A percentile compares a stretch with the other conserved stretches of the same genome.
Conservation (phyloP, 371 early-diverging fungal species). For the Mucor irregularis region DNA sequence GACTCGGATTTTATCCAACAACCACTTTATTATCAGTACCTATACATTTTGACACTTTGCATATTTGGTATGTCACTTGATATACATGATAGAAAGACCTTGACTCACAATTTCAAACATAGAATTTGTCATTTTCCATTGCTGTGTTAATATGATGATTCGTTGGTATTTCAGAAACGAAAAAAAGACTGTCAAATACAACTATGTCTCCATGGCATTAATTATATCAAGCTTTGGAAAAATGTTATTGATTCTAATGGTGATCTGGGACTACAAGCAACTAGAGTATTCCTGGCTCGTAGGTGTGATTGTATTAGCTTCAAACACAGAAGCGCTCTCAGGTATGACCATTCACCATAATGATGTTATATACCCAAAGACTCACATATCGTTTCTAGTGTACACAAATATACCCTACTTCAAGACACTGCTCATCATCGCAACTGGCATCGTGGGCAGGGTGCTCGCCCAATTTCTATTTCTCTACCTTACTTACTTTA, state of each 20-base stretch:
- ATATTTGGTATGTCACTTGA: slow-evolving; percentile 74
- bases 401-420: slow-evolving; percentile 54
- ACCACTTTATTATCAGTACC: slow-evolving; percentile 74
- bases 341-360: slow-evolving; percentile 46
- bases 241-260: slow-evolving; percentile 87
- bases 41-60: slow-evolving; percentile 77
- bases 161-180: slow-evolving; percentile 23
- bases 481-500: slow-evolving; percentile 38
- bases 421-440: slow-evolving; percentile 45
- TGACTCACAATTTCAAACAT: neutral
- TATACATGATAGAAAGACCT: neutral
- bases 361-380: neutral
- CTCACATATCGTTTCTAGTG: slow-evolving; percentile 30
- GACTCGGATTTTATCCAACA: slow-evolving; percentile 60
- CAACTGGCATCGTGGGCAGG: slow-evolving; percentile 50
- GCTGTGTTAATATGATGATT: slow-evolving; percentile 37
- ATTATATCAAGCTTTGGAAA: slow-evolving; percentile 90
- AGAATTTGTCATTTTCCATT: slow-evolving; percentile 55
- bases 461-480: slow-evolving; percentile 55
- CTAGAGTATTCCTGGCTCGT: slow-evolving; percentile 84
- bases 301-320: slow-evolving; percentile 76
- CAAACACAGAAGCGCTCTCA: slow-evolving; percentile 84
- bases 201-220: slow-evolving; percentile 74
- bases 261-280: slow-evolving; percentile 92
- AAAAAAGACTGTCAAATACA: slow-evolving; percentile 42